Evolutionary conservation across 2,329 filamentous ascomycete species (phyloP).

Genomic region (Xylaria sp.): DNA sequence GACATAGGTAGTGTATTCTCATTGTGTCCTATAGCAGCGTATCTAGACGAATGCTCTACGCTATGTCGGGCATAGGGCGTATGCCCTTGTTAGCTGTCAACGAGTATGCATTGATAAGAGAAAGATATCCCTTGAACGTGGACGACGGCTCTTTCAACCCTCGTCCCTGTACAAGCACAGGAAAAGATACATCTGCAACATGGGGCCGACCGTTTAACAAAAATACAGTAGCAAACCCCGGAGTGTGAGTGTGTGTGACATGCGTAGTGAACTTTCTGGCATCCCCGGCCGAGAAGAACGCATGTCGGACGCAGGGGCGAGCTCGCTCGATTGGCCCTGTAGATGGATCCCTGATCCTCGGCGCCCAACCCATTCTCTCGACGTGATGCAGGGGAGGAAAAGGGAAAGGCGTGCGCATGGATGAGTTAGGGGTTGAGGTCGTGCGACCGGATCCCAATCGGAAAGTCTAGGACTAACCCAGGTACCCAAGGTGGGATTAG

Average conservation of each 20-base stretch:
- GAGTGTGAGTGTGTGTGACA: not conserved
- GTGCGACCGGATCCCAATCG: slow-evolving; percentile 37
- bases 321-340: slow-evolving; percentile 23
- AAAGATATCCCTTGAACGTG: slow-evolving; percentile 17
- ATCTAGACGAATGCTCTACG: not conserved
- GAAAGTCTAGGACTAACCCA: slow-evolving; percentile 15
- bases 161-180: slow-evolving; percentile 1
- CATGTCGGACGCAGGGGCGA: slow-evolving; percentile 37
- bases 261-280: not conserved
- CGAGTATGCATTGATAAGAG: not conserved
- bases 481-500: slow-evolving; percentile 11
- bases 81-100: slow-evolving; percentile 13
- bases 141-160: not conserved
- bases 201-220: slow-evolving; percentile 31
- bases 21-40: not conserved
- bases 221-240: slow-evolving; percentile 24
- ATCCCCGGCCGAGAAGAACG: slow-evolving; percentile 25
- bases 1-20: slow-evolving; percentile 11
- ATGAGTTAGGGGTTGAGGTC: slow-evolving; percentile 21
- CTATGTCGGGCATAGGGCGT: not conserved
- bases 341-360: slow-evolving; percentile 33
- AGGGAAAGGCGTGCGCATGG: slow-evolving; percentile 14
- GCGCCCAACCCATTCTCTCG: slow-evolving; percentile 18
- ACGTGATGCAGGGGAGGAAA: slow-evolving; percentile 30
- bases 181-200: slow-evolving; percentile 25